These are phyloP conservation scores for Hydnomerulius pinastri DNA, from an alignment of 768 basidiomycete genomes.

Conservation along the genomic window DNA sequence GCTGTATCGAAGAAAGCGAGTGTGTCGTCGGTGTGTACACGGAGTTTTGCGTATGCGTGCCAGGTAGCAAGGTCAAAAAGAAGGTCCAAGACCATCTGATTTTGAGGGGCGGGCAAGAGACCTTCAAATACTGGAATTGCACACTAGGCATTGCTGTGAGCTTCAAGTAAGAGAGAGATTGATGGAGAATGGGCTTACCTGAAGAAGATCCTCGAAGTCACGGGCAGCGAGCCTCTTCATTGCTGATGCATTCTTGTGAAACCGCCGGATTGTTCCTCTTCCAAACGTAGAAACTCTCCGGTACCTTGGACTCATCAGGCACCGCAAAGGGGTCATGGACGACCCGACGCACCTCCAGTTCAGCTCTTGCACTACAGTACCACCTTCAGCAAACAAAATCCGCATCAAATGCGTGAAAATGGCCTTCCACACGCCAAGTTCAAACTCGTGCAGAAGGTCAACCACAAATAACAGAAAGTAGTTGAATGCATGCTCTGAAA, in stretches of 20 bases:
- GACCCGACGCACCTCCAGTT: constrained; percentile 17
- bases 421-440: constrained; percentile 27
- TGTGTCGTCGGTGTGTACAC: constrained; percentile 16
- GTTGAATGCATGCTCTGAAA: constrained; percentile 15
- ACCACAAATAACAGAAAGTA: constrained; percentile 14
- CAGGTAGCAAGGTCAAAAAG: constrained; percentile 17
- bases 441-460: constrained; percentile 26
- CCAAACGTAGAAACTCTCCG: constrained; percentile 36
- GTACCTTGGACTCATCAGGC: constrained; percentile 25
- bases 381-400: constrained; percentile 15
- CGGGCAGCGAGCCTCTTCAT: constrained; percentile 37
- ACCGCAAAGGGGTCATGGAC: background rate
- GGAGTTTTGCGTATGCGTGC: constrained; percentile 20
- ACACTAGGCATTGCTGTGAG: no score
- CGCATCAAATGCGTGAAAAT: constrained; percentile 24
- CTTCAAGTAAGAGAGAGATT: no score
- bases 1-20: constrained; percentile 8
- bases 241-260: constrained; percentile 33
- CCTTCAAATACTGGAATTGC: constrained; percentile 12
- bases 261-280: constrained; percentile 30
- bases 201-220: constrained; percentile 43
- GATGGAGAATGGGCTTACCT: constrained; percentile 15
- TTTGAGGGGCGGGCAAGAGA: constrained; percentile 12
- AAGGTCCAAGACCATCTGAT: constrained; percentile 13
- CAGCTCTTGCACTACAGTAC: constrained; percentile 7